Percentiles rank a stretch among this genome's conserved stretches.
phyloP scores from a whole-genome alignment of 2,329 filamentous ascomycete species.

The Cercospora beticola region DNA sequence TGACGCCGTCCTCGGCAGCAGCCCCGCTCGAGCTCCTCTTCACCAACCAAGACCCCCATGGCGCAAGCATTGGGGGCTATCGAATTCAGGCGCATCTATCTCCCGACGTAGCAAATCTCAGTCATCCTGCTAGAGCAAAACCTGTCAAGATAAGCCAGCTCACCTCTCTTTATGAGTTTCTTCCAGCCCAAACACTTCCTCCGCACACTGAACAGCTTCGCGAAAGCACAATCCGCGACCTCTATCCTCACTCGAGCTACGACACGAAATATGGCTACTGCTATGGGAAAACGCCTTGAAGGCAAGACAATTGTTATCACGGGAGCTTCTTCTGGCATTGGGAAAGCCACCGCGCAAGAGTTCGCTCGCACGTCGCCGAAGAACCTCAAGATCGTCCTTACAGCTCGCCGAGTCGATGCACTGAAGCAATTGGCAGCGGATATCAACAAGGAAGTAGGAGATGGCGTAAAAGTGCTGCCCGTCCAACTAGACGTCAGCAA shows the following conservation, averaged over 20 bases:
- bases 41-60: conserved; percentile 7
- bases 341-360: conserved; percentile 77
- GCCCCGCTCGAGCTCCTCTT: conserved; percentile 9
- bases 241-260: neutral
- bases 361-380: conserved; percentile 83
- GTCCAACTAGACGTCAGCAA: conserved; percentile 86
- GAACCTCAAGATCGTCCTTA: conserved; percentile 79
- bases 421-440: conserved; percentile 73
- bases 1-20: conserved; percentile 4
- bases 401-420: conserved; percentile 79
- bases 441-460: conserved; percentile 73
- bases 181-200: conserved; percentile 15
- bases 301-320: conserved; percentile 93
- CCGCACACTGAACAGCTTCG: conserved; percentile 13
- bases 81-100: conserved; percentile 19
- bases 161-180: conserved; percentile 18
- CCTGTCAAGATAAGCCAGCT: conserved; percentile 5
- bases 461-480: conserved; percentile 77
- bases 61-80: conserved; percentile 8
- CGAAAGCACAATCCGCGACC: neutral
- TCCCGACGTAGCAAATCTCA: conserved; percentile 13
- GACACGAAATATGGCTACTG: conserved; percentile 59
- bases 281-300: conserved; percentile 77
- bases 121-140: neutral
- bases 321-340: conserved; percentile 91